phyloP scores from a whole-genome alignment of 1,284 basidiomycete genomes.

The Coniferiporia weirii region DNA sequence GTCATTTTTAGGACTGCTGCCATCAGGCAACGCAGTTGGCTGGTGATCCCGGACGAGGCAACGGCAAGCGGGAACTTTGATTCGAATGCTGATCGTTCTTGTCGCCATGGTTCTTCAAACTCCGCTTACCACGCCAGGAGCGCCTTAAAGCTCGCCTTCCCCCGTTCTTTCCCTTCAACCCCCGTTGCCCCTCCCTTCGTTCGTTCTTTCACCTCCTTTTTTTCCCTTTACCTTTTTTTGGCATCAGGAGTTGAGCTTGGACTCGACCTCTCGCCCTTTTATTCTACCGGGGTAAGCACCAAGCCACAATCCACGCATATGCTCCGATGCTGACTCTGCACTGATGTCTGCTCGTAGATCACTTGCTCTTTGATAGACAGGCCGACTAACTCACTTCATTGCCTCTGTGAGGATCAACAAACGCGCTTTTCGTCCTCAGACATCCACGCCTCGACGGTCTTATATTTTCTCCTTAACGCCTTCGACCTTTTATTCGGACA shows the following conservation, averaged over 20 bases:
- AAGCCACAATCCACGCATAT: slow-evolving; percentile 6
- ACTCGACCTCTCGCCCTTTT: slow-evolving; percentile 50
- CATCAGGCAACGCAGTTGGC: background rate
- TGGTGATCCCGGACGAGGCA: background rate
- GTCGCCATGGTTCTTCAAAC: slow-evolving; percentile 27
- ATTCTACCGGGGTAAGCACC: slow-evolving; percentile 43
- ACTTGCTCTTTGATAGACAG: slow-evolving; percentile 68
- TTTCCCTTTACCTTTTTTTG: slow-evolving; percentile 32
- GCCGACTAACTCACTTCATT: slow-evolving; percentile 31
- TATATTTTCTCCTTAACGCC: slow-evolving; percentile 28
- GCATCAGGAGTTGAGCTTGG: slow-evolving; percentile 52
- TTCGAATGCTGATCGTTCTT: slow-evolving; percentile 1
- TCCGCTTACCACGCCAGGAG: slow-evolving; percentile 9
- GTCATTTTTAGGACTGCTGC: background rate
- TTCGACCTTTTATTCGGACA: slow-evolving; percentile 30
- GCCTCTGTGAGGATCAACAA: slow-evolving; percentile 46
- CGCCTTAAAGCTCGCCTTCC: slow-evolving; percentile 11
- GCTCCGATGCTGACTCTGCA: slow-evolving; percentile 5
- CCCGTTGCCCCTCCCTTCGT: slow-evolving; percentile 26
- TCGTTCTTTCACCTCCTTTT: slow-evolving; percentile 35
- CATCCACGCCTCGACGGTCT: slow-evolving; percentile 46
- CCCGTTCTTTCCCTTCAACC: slow-evolving; percentile 25
- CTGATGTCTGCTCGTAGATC: slow-evolving; percentile 36
- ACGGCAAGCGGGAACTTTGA: background rate
- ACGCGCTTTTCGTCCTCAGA: slow-evolving; percentile 35